phyloP scores from a whole-genome alignment of 352 stramenopile genomes.

The Phytophthora fragariae region DNA sequence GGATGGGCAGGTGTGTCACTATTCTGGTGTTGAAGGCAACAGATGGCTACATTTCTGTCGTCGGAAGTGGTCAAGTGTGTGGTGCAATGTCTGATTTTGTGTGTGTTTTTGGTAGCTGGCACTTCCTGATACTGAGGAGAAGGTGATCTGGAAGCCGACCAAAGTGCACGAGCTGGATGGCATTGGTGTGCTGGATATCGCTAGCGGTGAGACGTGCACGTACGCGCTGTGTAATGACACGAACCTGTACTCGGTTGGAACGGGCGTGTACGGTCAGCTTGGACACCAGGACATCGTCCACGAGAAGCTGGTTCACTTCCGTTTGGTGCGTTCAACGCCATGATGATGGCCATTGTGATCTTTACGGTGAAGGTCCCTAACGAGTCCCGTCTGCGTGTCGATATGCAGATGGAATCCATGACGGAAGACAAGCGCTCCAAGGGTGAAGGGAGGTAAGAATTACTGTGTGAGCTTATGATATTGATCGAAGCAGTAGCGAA shows the following conservation, averaged over 20 bases:
- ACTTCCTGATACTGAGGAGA: conserved; percentile 52
- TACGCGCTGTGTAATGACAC: conserved; percentile 72
- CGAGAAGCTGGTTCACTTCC: conserved; percentile 81
- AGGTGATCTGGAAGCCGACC: conserved; percentile 66
- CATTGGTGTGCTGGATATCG: conserved; percentile 72
- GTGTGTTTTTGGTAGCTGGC: conserved; percentile 48
- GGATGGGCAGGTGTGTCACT: conserved; percentile 69
- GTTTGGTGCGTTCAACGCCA: conserved; percentile 50
- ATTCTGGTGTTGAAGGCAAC: conserved; percentile 19
- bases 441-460: conserved; percentile 66
- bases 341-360: background rate
- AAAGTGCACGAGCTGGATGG: conserved; percentile 67
- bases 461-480: background rate
- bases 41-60: conserved; percentile 18
- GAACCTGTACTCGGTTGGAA: conserved; percentile 82
- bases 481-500: too few species aligned
- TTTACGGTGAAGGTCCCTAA: conserved; percentile 10
- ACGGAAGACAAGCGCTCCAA: conserved; percentile 82
- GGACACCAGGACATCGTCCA: conserved; percentile 82
- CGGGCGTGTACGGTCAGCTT: conserved; percentile 63
- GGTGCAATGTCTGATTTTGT: conserved; percentile 6
- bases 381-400: conserved; percentile 8
- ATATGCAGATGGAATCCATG: conserved; percentile 65
- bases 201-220: conserved; percentile 68
- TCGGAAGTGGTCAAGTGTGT: background rate